phyloP scores from a whole-genome alignment of 176 grass and related monocot species.

The Zoysia pacifica region DNA sequence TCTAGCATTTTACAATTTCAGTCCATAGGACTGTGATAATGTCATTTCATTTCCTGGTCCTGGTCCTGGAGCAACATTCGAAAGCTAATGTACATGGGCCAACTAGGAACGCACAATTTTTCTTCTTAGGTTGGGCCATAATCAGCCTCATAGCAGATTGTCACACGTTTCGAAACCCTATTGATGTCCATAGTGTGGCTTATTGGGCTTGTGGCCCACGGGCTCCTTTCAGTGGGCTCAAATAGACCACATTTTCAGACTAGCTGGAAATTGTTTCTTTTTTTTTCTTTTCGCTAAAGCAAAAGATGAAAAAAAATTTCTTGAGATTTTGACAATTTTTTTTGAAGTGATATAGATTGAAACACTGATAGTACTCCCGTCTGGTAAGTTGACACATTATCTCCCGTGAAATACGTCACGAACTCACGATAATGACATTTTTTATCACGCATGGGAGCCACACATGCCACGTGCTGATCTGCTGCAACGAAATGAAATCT shows the following conservation, averaged over 20 bases:
- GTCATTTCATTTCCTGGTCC: too few relatives aligned
- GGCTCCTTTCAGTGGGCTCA: neutral
- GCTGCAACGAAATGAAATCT: neutral
- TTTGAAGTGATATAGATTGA: neutral
- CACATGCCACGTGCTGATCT: conserved; percentile 21
- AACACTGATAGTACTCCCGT: neutral
- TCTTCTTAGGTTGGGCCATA: neutral
- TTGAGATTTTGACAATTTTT: neutral
- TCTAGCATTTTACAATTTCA: too few relatives aligned
- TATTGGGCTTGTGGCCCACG: neutral
- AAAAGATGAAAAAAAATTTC: neutral
- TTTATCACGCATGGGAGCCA: neutral
- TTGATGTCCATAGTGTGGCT: neutral
- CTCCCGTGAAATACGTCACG: neutral
- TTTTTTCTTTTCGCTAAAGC: too few relatives aligned
- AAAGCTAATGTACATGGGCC: too few relatives aligned
- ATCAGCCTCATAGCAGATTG: too few relatives aligned
- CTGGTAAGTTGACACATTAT: neutral
- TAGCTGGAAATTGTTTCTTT: neutral
- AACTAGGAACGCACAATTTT: neutral
- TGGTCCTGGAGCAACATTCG: too few relatives aligned
- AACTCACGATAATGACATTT: neutral
- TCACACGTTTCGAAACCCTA: too few relatives aligned
- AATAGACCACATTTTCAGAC: neutral
- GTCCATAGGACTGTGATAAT: too few relatives aligned